Base-by-base conservation (phyloP, 352 stramenopile genomes). In the Pythium rhizo-oryzae region DNA sequence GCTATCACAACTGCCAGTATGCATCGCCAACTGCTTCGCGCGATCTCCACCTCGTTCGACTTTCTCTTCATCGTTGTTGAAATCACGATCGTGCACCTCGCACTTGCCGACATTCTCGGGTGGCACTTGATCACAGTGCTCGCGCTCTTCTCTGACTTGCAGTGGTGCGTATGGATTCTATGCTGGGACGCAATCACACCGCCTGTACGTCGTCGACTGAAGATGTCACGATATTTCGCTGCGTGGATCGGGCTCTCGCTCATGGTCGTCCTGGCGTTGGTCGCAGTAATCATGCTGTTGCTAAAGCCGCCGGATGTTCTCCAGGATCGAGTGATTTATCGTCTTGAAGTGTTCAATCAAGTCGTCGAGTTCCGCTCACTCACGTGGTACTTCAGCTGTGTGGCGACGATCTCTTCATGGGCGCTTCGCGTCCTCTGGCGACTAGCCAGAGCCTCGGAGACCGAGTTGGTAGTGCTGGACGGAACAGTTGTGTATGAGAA, bases 31-130 rank as follows among this genome's bases (percentile, higher is more conserved):
- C 49, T 85, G 12, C 59, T 85, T 1, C 39, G 53, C 21, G 25
- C 67, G 1, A 51, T 82, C 18, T 23, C 72, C 24, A 73, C 61
- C 15, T 85, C 78, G 8, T 85, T 83, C 47, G 76, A 85, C 46
- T 79, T 76, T 41, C 33, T 77, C 8, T 82, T 80, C 41, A 79
- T 83, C 59, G 49, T 53, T 0, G 44, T 71, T 4, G 70, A 85
- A 28, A 62, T 70, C 8, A 69, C 67, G 1, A 23, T 64, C 30
- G 74, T 74, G n/a, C 72, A 77, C 43, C 19, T 78, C 4, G 63
- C 50, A 16, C 28, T 80, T 0, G 81, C 70, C n/a, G 37, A 66
- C 9, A 39, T 83, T 2, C 13, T 50, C 1, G 16, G 8, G 5
- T 67, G 50, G 51, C 12, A 52, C 8, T 46, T n/a, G 4, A 44